Percentiles rank a stretch among this genome's conserved stretches.
phyloP scores from a whole-genome alignment of 805 yeast genomes.

The Monosporozyma aerobia region DNA sequence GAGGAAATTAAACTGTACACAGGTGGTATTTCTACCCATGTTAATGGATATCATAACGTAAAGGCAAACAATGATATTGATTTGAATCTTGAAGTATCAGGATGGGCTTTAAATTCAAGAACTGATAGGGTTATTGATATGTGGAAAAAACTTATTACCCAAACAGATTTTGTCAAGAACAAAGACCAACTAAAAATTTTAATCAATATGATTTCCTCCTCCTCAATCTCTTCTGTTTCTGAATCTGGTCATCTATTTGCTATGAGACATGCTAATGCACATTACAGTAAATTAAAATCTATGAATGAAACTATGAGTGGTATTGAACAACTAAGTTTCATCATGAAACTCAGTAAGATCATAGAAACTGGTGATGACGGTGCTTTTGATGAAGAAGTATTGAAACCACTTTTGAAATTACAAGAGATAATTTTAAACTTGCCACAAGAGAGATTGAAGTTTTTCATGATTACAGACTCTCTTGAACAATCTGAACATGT shows the following conservation, averaged over 20 bases:
- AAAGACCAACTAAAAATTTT: conserved; percentile 63
- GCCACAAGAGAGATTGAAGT: conserved; percentile 33
- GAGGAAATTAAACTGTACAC: conserved; percentile 74
- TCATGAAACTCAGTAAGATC: conserved; percentile 47
- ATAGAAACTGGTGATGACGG: conserved; percentile 36
- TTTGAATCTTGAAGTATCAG: conserved; percentile 42
- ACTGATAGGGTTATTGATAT: conserved; percentile 50
- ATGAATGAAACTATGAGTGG: conserved; percentile 63
- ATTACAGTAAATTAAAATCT: conserved; percentile 49
- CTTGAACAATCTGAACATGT: conserved; percentile 22
- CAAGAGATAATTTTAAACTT: conserved; percentile 37
- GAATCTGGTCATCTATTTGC: conserved; percentile 87
- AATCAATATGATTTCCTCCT: conserved; percentile 65
- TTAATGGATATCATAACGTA: conserved; percentile 32
- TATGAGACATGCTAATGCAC: conserved; percentile 53
- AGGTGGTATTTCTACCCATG: conserved; percentile 71
- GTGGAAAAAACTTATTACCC: conserved; percentile 57
- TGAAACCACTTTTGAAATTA: conserved; percentile 54
- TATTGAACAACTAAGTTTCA: conserved; percentile 64
- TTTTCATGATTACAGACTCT: conserved; percentile 53
- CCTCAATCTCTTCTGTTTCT: conserved; percentile 69
- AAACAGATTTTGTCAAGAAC: conserved; percentile 55
- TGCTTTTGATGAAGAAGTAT: conserved; percentile 42
- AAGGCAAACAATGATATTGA: conserved; percentile 48
- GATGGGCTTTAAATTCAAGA: conserved; percentile 63